phyloP scores from a whole-genome alignment of 371 early-diverging fungal species.

The Blakeslea trispora region DNA sequence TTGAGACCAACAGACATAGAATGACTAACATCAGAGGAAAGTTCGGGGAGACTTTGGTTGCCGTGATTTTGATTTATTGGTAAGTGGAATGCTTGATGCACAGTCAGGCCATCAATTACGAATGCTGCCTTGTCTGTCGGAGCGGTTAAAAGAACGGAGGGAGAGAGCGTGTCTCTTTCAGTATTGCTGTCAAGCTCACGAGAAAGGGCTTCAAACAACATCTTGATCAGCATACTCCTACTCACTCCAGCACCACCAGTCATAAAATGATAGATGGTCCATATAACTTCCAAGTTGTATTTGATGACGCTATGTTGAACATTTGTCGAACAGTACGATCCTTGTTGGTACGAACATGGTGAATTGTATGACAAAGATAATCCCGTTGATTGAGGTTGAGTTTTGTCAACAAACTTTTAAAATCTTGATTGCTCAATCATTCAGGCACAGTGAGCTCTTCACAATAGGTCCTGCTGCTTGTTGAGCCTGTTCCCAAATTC shows the following conservation, averaged over 20 bases:
- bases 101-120: neutral
- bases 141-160: slow-evolving; percentile 11
- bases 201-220: slow-evolving; percentile 4
- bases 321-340: neutral
- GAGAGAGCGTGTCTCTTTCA: slow-evolving; percentile 5
- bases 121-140: slow-evolving; percentile 14
- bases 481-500: too few species aligned
- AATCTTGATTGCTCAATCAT: too few species aligned
- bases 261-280: neutral
- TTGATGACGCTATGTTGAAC: too few species aligned
- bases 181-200: slow-evolving; percentile 1
- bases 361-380: too few species aligned
- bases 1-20: neutral
- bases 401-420: too few species aligned
- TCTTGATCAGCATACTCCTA: slow-evolving; percentile 8
- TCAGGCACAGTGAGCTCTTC: too few species aligned
- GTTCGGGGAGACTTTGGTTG: too few species aligned
- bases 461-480: too few species aligned
- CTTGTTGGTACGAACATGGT: too few species aligned
- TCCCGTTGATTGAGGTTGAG: too few species aligned
- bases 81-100: slow-evolving; percentile 1
- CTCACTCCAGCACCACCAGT: slow-evolving; percentile 10
- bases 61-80: neutral
- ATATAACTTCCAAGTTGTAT: too few species aligned
- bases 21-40: slow-evolving; percentile 1